Base-by-base conservation (phyloP, 2,329 filamentous ascomycete genomes). In the Orbilia javanica region DNA sequence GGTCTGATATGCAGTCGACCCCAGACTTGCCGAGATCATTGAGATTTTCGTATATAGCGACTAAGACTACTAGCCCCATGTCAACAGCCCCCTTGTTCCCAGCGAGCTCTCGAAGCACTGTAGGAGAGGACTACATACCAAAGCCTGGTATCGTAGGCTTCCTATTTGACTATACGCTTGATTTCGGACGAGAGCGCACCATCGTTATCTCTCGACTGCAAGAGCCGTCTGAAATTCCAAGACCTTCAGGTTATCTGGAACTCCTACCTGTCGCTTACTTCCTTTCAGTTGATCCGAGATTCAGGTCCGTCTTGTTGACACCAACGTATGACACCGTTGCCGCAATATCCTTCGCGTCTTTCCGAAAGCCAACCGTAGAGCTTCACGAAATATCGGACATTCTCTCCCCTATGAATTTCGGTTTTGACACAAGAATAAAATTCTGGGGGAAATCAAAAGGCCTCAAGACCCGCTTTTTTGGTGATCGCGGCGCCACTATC, bases 271-370 rank as follows among this genome's bases (percentile, higher is more conserved):
- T 77, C 62, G 73, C 73, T 53, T 77, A 77, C 25, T 77, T 71
- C 46, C 68, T 77, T 42, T 71, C 73, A n/a, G 73, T 77, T 25
- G 73, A 77, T 36, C 73, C 73, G 10, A 71, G 73, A 70, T 77
- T 67, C 42, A 71, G 73, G 44, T 62, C 70, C 25, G 73, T 77
- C 18, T 31, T 77, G 48, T 53, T 77, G 25, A 44, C 73, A 10
- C 73, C 66, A 29, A 63, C 66, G 0, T 67, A 71, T 36, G 73
- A 77, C 20, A 77, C 73, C 3, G 60, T 71, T 34, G 73, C 73
- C 31, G 73, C 73, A 3, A 71, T 77, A 71, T 77, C 73, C 25
- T 77, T 77, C 20, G 67, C 39, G 42, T 71, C 62, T 6, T 77
- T 77, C 39, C 73, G 63, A 39, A 77, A 71, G 31, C 73, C 73